phyloP scores from a whole-genome alignment of 129 eudicot genomes.

The Escallonia rubra region DNA sequence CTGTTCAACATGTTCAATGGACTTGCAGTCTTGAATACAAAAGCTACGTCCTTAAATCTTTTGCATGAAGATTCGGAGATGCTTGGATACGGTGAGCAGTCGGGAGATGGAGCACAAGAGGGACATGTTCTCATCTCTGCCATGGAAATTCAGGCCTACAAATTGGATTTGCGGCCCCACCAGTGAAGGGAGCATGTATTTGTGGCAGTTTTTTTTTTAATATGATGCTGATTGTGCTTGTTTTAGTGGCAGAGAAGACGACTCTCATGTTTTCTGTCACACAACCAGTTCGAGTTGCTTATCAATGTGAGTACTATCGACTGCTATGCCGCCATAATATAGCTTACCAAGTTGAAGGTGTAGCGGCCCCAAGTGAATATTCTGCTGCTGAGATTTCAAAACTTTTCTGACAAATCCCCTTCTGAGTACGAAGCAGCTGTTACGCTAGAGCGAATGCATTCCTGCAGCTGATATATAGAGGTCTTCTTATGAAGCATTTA shows the following conservation, averaged over 20 bases:
- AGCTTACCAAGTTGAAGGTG: background rate
- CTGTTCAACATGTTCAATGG: constrained; percentile 69
- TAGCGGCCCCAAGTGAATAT: background rate
- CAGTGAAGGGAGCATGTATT: constrained; percentile 6
- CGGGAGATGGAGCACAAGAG: constrained; percentile 63
- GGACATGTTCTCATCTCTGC: constrained; percentile 79
- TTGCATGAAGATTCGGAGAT: constrained; percentile 83
- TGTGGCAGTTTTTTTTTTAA: background rate
- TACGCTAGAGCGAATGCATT: too few relatives aligned
- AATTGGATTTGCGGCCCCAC: constrained; percentile 56
- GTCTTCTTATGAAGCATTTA: too few relatives aligned
- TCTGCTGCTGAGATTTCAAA: too few relatives aligned
- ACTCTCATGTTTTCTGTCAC: background rate
- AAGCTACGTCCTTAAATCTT: constrained; percentile 78
- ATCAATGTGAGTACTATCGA: background rate
- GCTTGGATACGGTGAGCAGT: constrained; percentile 71
- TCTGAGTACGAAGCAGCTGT: background rate
- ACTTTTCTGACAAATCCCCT: too few relatives aligned
- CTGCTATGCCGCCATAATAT: background rate
- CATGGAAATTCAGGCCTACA: constrained; percentile 94
- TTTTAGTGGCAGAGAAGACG: background rate
- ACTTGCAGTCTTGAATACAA: constrained; percentile 63
- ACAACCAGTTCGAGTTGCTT: background rate
- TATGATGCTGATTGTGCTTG: constrained; percentile 2
- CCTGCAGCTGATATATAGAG: too few relatives aligned